Evolutionary conservation across 768 basidiomycete genomes (phyloP).

Genomic region (Lactifluus pinguis): DNA sequence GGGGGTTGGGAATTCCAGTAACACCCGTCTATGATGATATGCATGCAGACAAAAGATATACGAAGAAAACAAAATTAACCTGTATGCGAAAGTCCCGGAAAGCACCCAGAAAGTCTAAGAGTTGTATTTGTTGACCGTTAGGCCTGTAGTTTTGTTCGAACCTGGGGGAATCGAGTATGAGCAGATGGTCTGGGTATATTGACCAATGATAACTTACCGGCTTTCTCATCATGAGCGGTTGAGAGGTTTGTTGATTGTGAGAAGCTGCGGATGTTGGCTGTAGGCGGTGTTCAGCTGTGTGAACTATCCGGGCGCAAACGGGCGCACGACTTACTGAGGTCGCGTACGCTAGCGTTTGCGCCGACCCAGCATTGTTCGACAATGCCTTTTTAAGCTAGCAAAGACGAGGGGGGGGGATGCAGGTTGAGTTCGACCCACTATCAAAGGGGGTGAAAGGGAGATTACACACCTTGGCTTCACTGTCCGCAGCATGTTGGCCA

Average conservation of each 20-base stretch:
- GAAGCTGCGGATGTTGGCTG: slow-evolving; percentile 21
- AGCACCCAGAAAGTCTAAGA: slow-evolving; percentile 12
- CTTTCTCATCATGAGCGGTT: slow-evolving; percentile 29
- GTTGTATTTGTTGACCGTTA: slow-evolving; percentile 6
- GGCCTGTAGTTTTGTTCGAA: slow-evolving; percentile 22
- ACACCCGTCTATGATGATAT: slow-evolving; percentile 18
- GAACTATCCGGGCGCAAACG: slow-evolving; percentile 1
- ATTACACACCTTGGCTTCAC: slow-evolving; percentile 59
- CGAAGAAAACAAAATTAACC: slow-evolving; percentile 8
- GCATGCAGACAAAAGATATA: slow-evolving; percentile 17
- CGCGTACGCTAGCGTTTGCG: slow-evolving; percentile 28
- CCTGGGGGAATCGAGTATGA: slow-evolving; percentile 1
- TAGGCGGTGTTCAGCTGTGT: background rate
- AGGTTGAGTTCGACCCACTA: background rate
- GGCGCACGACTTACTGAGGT: slow-evolving; percentile 12
- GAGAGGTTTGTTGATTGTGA: slow-evolving; percentile 19
- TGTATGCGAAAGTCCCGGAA: slow-evolving; percentile 16
- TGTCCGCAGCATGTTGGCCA: slow-evolving; percentile 56
- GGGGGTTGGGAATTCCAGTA: slow-evolving; percentile 6
- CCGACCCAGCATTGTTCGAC: slow-evolving; percentile 30
- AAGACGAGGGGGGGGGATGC: slow-evolving; percentile 16
- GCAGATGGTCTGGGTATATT: background rate
- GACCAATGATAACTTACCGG: slow-evolving; percentile 19
- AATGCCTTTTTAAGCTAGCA: slow-evolving; percentile 54
- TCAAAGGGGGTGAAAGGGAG: background rate